phyloP scores from a whole-genome alignment of 345 rosid species.

The Orychophragmus violaceus region DNA sequence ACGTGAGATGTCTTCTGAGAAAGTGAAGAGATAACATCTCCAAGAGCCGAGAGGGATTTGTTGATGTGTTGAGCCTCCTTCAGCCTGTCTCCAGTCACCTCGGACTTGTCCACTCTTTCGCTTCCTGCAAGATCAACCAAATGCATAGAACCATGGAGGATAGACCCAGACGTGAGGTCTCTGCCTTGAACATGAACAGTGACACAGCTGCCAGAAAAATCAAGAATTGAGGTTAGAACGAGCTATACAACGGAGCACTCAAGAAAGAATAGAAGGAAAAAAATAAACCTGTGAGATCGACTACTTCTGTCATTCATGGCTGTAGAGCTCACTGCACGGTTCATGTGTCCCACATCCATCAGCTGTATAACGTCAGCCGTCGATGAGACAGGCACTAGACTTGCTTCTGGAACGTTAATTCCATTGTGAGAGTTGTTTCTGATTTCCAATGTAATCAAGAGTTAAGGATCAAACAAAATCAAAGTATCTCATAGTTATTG shows the following conservation, averaged over 20 bases:
- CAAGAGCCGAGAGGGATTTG: background rate
- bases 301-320: constrained; percentile 95
- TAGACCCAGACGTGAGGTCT: constrained; percentile 63
- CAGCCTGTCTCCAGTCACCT: background rate
- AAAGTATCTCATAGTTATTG: background rate
- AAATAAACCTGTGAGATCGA: constrained; percentile 99
- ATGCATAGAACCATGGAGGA: constrained; percentile 82
- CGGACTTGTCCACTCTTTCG: background rate
- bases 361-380: constrained; percentile 69
- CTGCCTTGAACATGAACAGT: constrained; percentile 92
- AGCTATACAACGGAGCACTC: too few relatives aligned
- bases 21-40: constrained; percentile 12
- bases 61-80: background rate
- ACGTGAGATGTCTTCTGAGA: background rate
- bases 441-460: constrained; percentile 61
- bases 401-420: constrained; percentile 89
- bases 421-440: constrained; percentile 85
- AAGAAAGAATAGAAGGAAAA: too few relatives aligned
- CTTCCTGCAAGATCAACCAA: constrained; percentile 44
- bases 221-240: background rate
- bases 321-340: constrained; percentile 79
- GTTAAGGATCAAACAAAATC: constrained; percentile 31
- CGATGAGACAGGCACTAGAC: constrained; percentile 63
- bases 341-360: constrained; percentile 72
- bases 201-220: constrained; percentile 56